phyloP scores from a whole-genome alignment of 176 grass and related monocot species.

The Pontederia crassipes region DNA sequence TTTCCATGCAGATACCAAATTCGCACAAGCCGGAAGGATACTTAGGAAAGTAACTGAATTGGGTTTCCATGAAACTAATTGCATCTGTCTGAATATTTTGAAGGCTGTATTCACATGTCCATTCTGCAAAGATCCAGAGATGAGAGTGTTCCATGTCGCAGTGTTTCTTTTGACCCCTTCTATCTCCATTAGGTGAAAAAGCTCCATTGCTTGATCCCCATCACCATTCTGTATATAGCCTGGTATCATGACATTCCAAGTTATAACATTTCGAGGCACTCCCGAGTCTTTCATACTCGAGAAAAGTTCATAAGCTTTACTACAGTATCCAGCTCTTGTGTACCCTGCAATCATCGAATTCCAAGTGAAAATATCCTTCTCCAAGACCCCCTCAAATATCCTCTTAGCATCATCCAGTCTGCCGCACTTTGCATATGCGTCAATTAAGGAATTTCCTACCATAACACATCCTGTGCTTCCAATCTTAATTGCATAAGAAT shows the following conservation, averaged over 20 bases:
- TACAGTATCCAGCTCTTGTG: constrained; percentile 48
- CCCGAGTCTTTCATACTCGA: constrained; percentile 46
- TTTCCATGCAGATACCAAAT: constrained; percentile 41
- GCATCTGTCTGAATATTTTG: constrained; percentile 59
- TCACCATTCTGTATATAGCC: constrained; percentile 64
- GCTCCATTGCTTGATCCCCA: constrained; percentile 61
- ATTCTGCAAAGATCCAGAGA: constrained; percentile 55
- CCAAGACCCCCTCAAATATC: constrained; percentile 43
- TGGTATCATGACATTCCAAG: constrained; percentile 71
- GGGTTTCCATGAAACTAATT: constrained; percentile 27
- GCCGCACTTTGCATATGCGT: constrained; percentile 69
- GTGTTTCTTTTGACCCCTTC: constrained; percentile 49
- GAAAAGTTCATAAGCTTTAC: constrained; percentile 68
- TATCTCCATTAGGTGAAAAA: constrained; percentile 61
- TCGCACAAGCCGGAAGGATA: constrained; percentile 58
- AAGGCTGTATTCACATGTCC: constrained; percentile 48
- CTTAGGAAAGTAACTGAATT: constrained; percentile 60
- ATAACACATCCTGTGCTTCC: constrained; percentile 33
- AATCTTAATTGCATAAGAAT: constrained; percentile 48
- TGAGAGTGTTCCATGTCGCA: constrained; percentile 79
- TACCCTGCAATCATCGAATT: constrained; percentile 77
- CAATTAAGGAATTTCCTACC: constrained; percentile 56
- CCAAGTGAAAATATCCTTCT: constrained; percentile 75
- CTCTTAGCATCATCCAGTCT: constrained; percentile 33
- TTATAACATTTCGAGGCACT: constrained; percentile 51